Evolutionary conservation across 2,329 filamentous ascomycete genomes (phyloP).

Genomic region (Rhynchosporium secalis): DNA sequence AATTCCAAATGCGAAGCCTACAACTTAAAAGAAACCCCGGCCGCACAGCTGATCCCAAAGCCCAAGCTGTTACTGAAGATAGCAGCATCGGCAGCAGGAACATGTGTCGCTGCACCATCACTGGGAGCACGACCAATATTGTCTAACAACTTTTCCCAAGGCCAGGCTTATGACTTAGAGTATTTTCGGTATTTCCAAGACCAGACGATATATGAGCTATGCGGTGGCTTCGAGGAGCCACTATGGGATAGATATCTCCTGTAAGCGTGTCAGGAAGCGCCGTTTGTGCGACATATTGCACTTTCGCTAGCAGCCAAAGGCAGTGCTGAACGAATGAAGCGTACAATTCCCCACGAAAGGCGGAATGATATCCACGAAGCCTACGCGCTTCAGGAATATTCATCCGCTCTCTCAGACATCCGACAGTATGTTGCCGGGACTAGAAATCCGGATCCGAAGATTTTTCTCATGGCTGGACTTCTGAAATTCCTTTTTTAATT

Average conservation of each 20-base stretch:
- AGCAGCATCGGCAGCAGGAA: background rate
- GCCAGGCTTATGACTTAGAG: background rate
- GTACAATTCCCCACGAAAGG: background rate
- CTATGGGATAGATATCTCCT: background rate
- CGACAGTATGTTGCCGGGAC: slow-evolving; percentile 5
- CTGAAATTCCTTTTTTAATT: background rate
- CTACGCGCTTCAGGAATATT: slow-evolving; percentile 2
- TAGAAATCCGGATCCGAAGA: background rate
- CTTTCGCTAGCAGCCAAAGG: background rate
- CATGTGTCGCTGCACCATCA: background rate
- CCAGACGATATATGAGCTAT: background rate
- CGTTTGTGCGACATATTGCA: slow-evolving; percentile 1
- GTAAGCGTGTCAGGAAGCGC: slow-evolving; percentile 1
- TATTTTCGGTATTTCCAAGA: slow-evolving; percentile 10
- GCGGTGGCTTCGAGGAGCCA: background rate
- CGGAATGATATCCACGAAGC: background rate
- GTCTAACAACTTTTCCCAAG: no score
- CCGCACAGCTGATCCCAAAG: background rate
- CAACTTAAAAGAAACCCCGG: background rate
- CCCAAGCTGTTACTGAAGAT: background rate
- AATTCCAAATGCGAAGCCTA: background rate
- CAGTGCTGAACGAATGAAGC: background rate
- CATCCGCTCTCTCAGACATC: background rate
- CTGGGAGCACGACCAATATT: background rate
- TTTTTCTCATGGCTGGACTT: slow-evolving; percentile 2